Conservation (phyloP, 768 basidiomycete species). For the Megacollybia marginata region DNA sequence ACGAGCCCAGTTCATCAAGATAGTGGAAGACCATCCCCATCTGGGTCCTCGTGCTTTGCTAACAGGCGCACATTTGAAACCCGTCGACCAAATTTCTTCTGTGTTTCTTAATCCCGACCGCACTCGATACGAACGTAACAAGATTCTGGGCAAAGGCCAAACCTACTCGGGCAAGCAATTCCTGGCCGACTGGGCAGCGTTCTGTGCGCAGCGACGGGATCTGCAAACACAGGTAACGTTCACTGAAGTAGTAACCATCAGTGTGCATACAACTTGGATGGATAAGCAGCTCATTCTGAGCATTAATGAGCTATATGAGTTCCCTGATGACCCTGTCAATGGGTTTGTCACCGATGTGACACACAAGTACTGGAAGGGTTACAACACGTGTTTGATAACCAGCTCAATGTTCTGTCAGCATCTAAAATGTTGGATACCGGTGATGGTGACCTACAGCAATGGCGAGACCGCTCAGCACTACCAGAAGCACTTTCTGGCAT, state of each 20-base stretch:
- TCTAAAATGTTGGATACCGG: conserved; percentile 9
- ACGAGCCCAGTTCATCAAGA: background rate
- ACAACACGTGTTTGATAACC: background rate
- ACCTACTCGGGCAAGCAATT: background rate
- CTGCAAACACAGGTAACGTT: background rate
- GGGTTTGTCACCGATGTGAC: background rate
- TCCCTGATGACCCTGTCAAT: background rate
- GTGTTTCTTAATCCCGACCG: background rate
- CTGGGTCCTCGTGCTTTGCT: background rate
- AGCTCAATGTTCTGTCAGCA: background rate
- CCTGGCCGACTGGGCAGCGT: too few relatives aligned
- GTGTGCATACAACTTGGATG: background rate
- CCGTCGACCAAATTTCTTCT: background rate
- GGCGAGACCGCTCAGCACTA: conserved; percentile 9
- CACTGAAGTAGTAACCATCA: background rate
- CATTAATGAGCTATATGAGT: background rate
- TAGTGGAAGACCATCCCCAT: background rate
- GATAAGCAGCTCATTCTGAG: background rate
- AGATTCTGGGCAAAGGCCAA: background rate
- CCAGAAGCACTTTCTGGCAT: background rate
- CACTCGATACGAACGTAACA: background rate
- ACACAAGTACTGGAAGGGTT: background rate
- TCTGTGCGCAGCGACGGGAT: too few relatives aligned
- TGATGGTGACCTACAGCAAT: conserved; percentile 8
- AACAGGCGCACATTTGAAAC: background rate